A percentile compares a stretch with the other conserved stretches of the same genome.
These are phyloP conservation scores for Kernera saxatilis DNA, from an alignment of 345 rosid species.

Conservation along the genomic window DNA sequence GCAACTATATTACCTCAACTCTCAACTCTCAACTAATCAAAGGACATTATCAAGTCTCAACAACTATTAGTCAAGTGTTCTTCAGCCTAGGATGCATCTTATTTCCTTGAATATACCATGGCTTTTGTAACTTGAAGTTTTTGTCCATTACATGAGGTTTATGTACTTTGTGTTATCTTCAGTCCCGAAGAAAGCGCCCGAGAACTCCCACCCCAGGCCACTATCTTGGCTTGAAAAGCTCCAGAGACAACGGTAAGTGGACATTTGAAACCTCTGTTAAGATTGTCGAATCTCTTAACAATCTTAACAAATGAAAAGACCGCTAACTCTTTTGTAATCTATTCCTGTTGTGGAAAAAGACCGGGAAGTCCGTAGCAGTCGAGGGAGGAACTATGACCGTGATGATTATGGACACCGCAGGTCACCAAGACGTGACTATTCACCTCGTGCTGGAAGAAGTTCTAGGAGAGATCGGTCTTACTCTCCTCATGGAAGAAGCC, in stretches of 20 bases:
- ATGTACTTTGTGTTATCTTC: constrained; percentile 35
- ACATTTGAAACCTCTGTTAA: not conserved
- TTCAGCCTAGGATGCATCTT: constrained; percentile 26
- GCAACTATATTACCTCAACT: constrained; percentile 61
- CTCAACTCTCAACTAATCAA: constrained; percentile 80
- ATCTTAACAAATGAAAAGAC: not conserved
- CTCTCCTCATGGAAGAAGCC: constrained; percentile 56
- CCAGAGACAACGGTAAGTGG: constrained; percentile 63
- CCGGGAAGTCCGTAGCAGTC: constrained; percentile 42
- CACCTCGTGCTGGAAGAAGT: constrained; percentile 74
- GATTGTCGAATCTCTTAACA: not conserved
- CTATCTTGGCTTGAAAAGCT: constrained; percentile 91
- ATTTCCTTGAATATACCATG: constrained; percentile 3
- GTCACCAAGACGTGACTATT: constrained; percentile 20
- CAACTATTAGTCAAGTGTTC: constrained; percentile 65
- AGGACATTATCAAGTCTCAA: constrained; percentile 71
- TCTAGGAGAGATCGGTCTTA: constrained; percentile 80
- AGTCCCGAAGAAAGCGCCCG: constrained; percentile 96
- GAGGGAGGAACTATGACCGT: constrained; percentile 54
- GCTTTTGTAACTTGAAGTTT: not conserved
- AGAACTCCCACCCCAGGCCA: constrained; percentile 99
- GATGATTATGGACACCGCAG: constrained; percentile 50
- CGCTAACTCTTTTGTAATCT: not conserved
- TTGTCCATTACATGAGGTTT: constrained; percentile 20
- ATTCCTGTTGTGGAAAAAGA: constrained; percentile 10